A percentile compares a stretch with the other conserved stretches of the same genome.
Conservation (phyloP, 2,329 filamentous ascomycete species). For the Sclerotinia trifoliorum region DNA sequence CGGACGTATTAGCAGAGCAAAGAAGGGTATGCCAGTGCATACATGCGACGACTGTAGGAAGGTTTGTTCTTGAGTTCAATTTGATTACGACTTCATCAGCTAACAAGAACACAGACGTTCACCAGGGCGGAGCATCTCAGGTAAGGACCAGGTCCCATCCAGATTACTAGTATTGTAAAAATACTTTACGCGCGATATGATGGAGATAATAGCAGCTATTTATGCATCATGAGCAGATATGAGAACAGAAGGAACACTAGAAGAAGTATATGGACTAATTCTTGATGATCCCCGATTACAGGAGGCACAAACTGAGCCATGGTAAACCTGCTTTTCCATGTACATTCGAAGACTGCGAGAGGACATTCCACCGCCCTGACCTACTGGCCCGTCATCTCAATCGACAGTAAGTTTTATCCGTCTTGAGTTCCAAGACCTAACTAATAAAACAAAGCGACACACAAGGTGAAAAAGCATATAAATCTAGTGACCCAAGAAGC, state of each 20-base stretch:
- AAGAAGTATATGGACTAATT: not conserved
- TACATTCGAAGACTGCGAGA: slow-evolving; percentile 53
- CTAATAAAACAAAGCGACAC: slow-evolving; percentile 44
- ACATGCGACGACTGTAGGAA: slow-evolving; percentile 39
- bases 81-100: slow-evolving; percentile 2
- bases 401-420: slow-evolving; percentile 47
- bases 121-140: slow-evolving; percentile 62
- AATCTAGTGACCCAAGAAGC: slow-evolving; percentile 33
- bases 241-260: not conserved
- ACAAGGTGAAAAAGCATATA: slow-evolving; percentile 45
- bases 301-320: slow-evolving; percentile 62
- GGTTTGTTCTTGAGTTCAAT: slow-evolving; percentile 25
- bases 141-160: slow-evolving; percentile 40
- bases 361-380: slow-evolving; percentile 58
- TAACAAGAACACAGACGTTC: slow-evolving; percentile 50
- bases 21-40: slow-evolving; percentile 41
- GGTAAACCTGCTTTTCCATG: slow-evolving; percentile 54
- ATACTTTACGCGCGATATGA: not conserved
- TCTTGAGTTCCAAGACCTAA: not conserved
- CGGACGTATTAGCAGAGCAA: slow-evolving; percentile 39
- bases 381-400: slow-evolving; percentile 57
- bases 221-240: not conserved
- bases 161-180: not conserved
- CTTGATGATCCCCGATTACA: slow-evolving; percentile 33
- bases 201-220: not conserved